Percentiles rank a stretch among this genome's conserved stretches.
These are phyloP conservation scores for Aspergillus ruber DNA, from an alignment of 2,329 filamentous ascomycete species.

Conservation along the genomic window DNA sequence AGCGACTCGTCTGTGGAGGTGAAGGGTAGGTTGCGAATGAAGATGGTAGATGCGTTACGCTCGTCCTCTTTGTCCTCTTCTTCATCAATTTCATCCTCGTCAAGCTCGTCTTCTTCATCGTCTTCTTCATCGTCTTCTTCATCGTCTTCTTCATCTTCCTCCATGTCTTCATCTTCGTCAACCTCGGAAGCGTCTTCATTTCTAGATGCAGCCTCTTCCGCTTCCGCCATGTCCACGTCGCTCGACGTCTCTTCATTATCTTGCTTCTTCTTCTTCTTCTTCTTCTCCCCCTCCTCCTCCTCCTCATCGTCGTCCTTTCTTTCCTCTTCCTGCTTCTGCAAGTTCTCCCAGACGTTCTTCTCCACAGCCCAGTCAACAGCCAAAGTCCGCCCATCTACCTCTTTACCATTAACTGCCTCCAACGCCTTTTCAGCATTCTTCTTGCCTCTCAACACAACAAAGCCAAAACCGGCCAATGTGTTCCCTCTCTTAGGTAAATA, in stretches of 20 bases:
- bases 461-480: slow-evolving; percentile 78
- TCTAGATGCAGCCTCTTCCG: slow-evolving; percentile 27
- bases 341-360: slow-evolving; percentile 73
- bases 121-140: slow-evolving; percentile 41
- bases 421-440: slow-evolving; percentile 91
- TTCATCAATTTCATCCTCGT: slow-evolving; percentile 37
- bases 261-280: slow-evolving; percentile 21
- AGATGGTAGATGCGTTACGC: slow-evolving; percentile 68
- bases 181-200: slow-evolving; percentile 35
- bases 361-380: slow-evolving; percentile 98
- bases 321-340: slow-evolving; percentile 43
- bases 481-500: slow-evolving; percentile 73
- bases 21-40: slow-evolving; percentile 91
- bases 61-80: slow-evolving; percentile 44
- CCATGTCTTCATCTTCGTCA: slow-evolving; percentile 16
- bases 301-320: slow-evolving; percentile 9
- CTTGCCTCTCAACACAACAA: slow-evolving; percentile 77
- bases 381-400: slow-evolving; percentile 77
- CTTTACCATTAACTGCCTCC: slow-evolving; percentile 77
- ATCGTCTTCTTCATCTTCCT: slow-evolving; percentile 34
- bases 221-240: slow-evolving; percentile 54
- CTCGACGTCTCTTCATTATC: slow-evolving; percentile 32
- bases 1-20: slow-evolving; percentile 75
- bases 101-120: slow-evolving; percentile 35
- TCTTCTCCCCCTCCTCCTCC: slow-evolving; percentile 18